Evolutionary conservation across 139 green algal genomes (phyloP).

Genomic region (Pedinophyceae sp.): DNA sequence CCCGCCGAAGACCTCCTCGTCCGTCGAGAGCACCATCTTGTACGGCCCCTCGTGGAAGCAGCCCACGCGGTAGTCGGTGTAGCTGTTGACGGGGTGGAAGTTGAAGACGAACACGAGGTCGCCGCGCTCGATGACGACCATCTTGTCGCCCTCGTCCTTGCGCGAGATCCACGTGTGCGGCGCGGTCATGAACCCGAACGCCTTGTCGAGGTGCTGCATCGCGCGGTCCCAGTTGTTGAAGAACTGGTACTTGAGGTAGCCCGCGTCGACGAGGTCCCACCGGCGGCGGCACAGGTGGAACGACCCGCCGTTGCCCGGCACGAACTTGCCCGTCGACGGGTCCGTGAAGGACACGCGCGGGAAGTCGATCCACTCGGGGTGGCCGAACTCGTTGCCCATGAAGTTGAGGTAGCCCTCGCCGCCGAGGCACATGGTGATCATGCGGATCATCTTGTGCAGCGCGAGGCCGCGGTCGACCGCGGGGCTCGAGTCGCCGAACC

Average conservation of each 20-base stretch:
- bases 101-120: conserved; percentile 98
- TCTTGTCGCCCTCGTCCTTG: conserved; percentile 83
- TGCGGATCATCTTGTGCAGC: conserved; percentile 92
- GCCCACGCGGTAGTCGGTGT: conserved; percentile 76
- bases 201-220: conserved; percentile 90
- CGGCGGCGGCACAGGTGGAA: conserved; percentile 86
- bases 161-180: conserved; percentile 56
- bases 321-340: conserved; percentile 16
- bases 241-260: conserved; percentile 78
- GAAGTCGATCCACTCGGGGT: conserved; percentile 99
- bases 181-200: conserved; percentile 67
- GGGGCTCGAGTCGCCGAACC: conserved; percentile 10
- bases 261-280: conserved; percentile 78
- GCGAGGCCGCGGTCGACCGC: conserved; percentile 84
- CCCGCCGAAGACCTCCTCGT: conserved; percentile 78
- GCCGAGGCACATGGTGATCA: conserved; percentile 83
- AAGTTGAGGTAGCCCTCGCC: conserved; percentile 94
- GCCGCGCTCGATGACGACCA: conserved; percentile 85
- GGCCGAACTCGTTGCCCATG: conserved; percentile 93
- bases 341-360: conserved; percentile 38
- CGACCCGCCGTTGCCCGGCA: conserved; percentile 76
- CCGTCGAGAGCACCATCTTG: conserved; percentile 53
- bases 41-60: conserved; percentile 46
- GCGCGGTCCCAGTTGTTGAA: conserved; percentile 76
- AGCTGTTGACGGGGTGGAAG: conserved; percentile 83